Evolutionary conservation across 164 flowering plant genomes (phyloP), one percentile per base, ranked within the genome.

Genomic region (Dillenia suffruticosa): DNA sequence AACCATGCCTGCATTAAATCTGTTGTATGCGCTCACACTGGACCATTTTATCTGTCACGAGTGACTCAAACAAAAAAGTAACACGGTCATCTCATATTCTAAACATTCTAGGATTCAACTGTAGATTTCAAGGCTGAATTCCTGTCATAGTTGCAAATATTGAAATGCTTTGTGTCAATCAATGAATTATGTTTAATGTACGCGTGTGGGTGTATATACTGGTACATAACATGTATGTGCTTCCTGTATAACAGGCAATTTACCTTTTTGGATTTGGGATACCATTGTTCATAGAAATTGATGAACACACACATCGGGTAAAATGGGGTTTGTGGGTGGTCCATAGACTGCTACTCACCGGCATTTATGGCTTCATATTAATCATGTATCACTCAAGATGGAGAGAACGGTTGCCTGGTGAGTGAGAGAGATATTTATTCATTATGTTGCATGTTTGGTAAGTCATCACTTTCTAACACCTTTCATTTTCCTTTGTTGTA

Each of bases 331-430:
- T 92, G 63, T 87, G 86, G 89, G 76, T 84, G 57, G 57, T 80
- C 59, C 89, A 87, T 71, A 77, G 77, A 59, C 76, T 92, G 46
- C 61, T 87, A 60, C 84, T 92, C 19, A 72, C 96, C 12, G 78
- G 76, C 46, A 73, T 79, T 44, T 92, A 89, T 74, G 83, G 94
- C 57, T 57, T 76, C 70, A 80, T 89, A 68, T 57, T 89, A 48
- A 77, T 79, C 68, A 78, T 87, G 86, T 81, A 89, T 64, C 81
- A 83, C 69, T 79, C 97, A 12, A 84, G 75, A 69, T 89, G 94
- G 96, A 82, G 87, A 81, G 97, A 89, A 51, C 82, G 83, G 64
- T 71, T 92, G 62, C 96, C 96, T 44, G 90, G 97, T 91, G 68
- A 62, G 74, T 52, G 49, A 12, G 49, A 10, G 9, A 53, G 60